Conservation (phyloP, 495 filamentous ascomycete species). For the Filosporella fistucella region DNA sequence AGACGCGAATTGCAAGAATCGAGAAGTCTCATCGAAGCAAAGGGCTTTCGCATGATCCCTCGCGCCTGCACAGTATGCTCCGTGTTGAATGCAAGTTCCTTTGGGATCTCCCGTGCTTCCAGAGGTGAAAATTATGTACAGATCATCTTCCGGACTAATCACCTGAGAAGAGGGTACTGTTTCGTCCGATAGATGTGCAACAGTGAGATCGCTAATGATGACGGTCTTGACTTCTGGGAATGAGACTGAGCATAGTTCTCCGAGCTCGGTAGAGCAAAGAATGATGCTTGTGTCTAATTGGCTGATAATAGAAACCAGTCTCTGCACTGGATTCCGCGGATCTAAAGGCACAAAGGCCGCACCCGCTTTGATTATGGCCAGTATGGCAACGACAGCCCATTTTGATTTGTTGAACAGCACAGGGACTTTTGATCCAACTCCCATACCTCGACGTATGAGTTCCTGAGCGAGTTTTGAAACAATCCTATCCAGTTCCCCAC, state of each 20-base stretch:
- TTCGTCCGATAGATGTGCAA: neutral
- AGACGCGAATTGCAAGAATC: neutral
- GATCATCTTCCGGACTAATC: neutral
- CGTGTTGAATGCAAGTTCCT: neutral
- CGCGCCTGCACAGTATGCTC: neutral
- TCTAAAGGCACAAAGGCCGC: conserved; percentile 47
- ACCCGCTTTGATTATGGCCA: conserved; percentile 40
- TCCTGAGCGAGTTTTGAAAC: neutral
- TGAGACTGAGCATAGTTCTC: neutral
- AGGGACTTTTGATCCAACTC: conserved; percentile 12
- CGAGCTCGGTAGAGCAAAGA: conserved; percentile 1
- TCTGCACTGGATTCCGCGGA: conserved; percentile 21
- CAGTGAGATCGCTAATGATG: neutral
- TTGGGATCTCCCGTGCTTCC: neutral
- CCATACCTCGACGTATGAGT: neutral
- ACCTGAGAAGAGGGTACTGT: neutral
- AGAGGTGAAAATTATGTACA: neutral
- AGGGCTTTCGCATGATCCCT: neutral
- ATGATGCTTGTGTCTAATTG: neutral
- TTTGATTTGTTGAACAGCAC: conserved; percentile 39
- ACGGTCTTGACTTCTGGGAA: neutral
- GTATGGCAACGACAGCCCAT: conserved; percentile 33
- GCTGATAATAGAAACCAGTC: neutral
- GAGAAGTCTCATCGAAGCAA: neutral
- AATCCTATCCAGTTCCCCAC: neutral